Base-by-base conservation (phyloP, 371 early-diverging fungal species). In the Thermomucor indicae-seudaticae region DNA sequence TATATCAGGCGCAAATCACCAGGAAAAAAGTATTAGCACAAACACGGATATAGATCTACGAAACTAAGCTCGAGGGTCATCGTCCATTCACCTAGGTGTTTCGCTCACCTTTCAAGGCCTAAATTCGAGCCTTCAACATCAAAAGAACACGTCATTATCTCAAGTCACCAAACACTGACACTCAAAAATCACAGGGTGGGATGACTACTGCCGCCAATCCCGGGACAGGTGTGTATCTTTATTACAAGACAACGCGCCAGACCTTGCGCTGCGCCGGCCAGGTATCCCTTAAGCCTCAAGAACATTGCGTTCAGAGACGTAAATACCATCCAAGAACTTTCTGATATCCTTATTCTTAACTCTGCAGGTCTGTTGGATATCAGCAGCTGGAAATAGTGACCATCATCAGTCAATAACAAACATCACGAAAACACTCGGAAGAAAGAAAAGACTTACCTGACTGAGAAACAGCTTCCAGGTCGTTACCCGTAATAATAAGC, bases 251-350 rank as follows among this genome's bases (percentile, higher is more conserved):
- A n/a, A n/a, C n/a, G n/a, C n/a, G n/a, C n/a, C n/a, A n/a, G n/a
- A n/a, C n/a, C n/a, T n/a, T n/a, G n/a, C n/a, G n/a, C n/a, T n/a
- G 40, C 19, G 37, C 14, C 14, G 16, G 37, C 37, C 37, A 14
- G 37, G 37, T 37, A 37, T 37, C 37, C 37, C 37, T 42, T 42
- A 25, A 16, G 25, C 10, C 31, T 69, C 67, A 35, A 76, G 47
- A 44, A 70, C 70, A 28, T 68, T 70, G 54, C 77, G 77, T 76
- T 92, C 91, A 51, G 95, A 95, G 57, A 97, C 93, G 88, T 96
- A 97, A 90, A 97, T 90, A 87, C 97, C 98, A 78, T 99, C 99
- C 76, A 99, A 84, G 91, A 99, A 99, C 83, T 98, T 96, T 84
- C 99, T 93, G 79, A 95, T 95, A 94, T 94, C 95, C 81, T 89